Base-by-base conservation (phyloP, 345 rosid species). In the Corymbia maculata region DNA sequence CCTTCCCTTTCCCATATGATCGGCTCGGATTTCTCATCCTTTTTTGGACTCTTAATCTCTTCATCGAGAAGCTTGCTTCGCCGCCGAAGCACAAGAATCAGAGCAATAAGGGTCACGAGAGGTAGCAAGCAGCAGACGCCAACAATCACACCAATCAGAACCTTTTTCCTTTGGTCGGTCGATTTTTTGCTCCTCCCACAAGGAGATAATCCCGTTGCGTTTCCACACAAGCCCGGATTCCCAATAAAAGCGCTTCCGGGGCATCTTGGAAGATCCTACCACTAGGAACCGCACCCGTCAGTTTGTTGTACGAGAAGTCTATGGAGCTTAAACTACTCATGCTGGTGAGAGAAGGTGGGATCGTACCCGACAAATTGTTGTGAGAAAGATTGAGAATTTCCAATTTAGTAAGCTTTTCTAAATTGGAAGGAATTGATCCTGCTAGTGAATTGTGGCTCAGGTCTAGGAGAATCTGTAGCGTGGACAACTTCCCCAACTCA, bases 361-460 rank as follows among this genome's bases (percentile, higher is more conserved):
- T 94, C n/a, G 70, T 87, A 52, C 95, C 95, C 0, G 95, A 93
- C 28, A 94, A 93, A 79, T 89, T 59, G 89, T 95, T 95, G 88
- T 87, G 93, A 5, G 96, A 95, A 86, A 95, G 87, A 84, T 94
- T 93, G 68, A 94, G 94, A 89, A 47, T 94, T 92, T 94, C 95
- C 90, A 94, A 68, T 6, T 51, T 45, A 28, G 44, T 68, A 79
- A 95, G 95, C 90, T 88, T 92, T 50, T 88, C 91, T 36, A 95
- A 88, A 42, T 88, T 91, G 70, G 52, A 88, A 32, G 96, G 96
- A 86, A 94, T 94, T 49, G 85, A 19, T 59, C 95, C 96, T 12
- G 95, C 93, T 85, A 95, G 92, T 26, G 90, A 92, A 91, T 95
- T 95, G 92, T 95, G 92, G 90, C 98, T 94, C 52, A 95, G 94